phyloP scores from a whole-genome alignment of 2,329 filamentous ascomycete genomes.

The Aspergillus piperis region DNA sequence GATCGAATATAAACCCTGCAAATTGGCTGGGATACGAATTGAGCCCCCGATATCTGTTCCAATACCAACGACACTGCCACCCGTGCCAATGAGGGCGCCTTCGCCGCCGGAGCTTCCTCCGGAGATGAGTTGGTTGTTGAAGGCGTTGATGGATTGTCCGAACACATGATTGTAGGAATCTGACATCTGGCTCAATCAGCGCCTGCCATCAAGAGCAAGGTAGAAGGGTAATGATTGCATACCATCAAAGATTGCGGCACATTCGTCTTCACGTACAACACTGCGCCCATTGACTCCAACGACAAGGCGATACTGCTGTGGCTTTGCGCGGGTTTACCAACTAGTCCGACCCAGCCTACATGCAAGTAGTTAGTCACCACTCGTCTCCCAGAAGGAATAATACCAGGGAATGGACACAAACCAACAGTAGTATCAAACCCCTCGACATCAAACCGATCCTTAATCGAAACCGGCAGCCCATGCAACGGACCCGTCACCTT shows the following conservation, averaged over 20 bases:
- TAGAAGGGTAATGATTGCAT: not conserved
- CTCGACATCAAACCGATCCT: slow-evolving; percentile 65
- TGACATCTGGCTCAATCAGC: slow-evolving; percentile 25
- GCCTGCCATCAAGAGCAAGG: not conserved
- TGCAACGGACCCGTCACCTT: slow-evolving; percentile 64
- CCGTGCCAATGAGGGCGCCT: slow-evolving; percentile 52
- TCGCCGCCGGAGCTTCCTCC: slow-evolving; percentile 58
- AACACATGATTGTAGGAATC: slow-evolving; percentile 57
- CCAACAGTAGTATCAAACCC: slow-evolving; percentile 31
- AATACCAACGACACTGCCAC: slow-evolving; percentile 53
- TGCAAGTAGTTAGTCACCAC: not conserved
- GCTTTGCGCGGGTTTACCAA: slow-evolving; percentile 28
- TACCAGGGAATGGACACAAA: slow-evolving; percentile 9
- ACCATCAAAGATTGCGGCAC: slow-evolving; percentile 52
- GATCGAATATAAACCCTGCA: slow-evolving; percentile 52
- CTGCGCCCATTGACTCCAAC: slow-evolving; percentile 44
- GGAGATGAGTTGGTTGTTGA: slow-evolving; percentile 51
- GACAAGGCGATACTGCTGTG: slow-evolving; percentile 30
- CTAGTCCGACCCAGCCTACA: slow-evolving; percentile 50
- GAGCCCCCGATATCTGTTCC: slow-evolving; percentile 59
- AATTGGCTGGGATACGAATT: slow-evolving; percentile 54
- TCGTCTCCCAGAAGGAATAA: not conserved
- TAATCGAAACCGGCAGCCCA: slow-evolving; percentile 61
- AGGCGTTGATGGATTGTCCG: slow-evolving; percentile 52
- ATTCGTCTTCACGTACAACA: slow-evolving; percentile 57